phyloP scores from a whole-genome alignment of 2,329 filamentous ascomycete genomes.

The Harringtonia lauricola region DNA sequence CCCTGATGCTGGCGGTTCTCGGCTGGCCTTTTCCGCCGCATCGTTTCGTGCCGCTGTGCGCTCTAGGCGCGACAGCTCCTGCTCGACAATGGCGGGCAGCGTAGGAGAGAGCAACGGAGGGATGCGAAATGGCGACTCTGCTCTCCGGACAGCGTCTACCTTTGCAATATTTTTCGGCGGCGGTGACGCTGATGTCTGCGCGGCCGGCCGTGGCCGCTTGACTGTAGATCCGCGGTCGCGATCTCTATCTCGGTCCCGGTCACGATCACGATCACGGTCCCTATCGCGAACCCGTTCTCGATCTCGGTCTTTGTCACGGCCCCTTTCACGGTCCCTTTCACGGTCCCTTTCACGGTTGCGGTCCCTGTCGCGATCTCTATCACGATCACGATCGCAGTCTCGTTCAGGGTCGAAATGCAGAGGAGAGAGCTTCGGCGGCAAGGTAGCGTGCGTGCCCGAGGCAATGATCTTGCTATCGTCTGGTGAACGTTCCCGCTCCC shows the following conservation, averaged over 20 bases:
- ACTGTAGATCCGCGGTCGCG: constrained; percentile 14
- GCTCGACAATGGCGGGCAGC: constrained; percentile 39
- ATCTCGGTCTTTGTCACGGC: neutral
- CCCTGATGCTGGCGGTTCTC: constrained; percentile 20
- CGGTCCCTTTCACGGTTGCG: neutral
- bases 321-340: constrained; percentile 13
- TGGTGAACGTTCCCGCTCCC: neutral
- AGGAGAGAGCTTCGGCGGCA: constrained; percentile 2
- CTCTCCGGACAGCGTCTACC: constrained; percentile 16
- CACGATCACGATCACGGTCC: neutral
- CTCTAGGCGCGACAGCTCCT: constrained; percentile 27
- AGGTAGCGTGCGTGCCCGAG: neutral
- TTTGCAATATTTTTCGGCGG: constrained; percentile 2
- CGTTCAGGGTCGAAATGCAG: constrained; percentile 2
- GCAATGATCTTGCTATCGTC: neutral
- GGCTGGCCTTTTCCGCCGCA: constrained; percentile 13
- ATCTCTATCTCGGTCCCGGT: neutral
- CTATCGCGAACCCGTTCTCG: neutral
- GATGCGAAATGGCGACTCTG: constrained; percentile 22
- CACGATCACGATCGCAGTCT: neutral
- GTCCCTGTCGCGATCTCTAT: constrained; percentile 1
- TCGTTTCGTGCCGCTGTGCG: constrained; percentile 12
- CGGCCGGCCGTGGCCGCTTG: constrained; percentile 9
- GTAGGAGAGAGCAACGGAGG: constrained; percentile 45
- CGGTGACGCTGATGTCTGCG: constrained; percentile 17